Percentiles rank a stretch among this genome's conserved stretches.
Evolutionary conservation across 2,329 filamentous ascomycete species (phyloP).

Genomic region (Shiraia sp.): DNA sequence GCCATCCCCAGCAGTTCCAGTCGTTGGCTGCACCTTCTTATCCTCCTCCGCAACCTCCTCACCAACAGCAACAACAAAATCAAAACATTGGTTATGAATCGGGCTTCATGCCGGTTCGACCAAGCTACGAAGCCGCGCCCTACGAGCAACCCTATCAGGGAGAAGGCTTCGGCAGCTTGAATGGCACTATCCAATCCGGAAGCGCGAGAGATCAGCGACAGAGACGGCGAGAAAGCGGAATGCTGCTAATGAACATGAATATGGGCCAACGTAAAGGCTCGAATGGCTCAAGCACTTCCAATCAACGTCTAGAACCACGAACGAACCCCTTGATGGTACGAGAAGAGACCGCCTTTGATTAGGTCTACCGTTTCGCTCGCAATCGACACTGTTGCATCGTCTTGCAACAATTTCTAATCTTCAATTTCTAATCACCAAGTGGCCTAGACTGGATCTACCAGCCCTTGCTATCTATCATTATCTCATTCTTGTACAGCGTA

Average conservation of each 20-base stretch:
- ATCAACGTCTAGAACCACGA: slow-evolving; percentile 32
- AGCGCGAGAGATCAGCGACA: slow-evolving; percentile 37
- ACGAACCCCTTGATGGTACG: slow-evolving; percentile 27
- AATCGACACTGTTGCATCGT: neutral
- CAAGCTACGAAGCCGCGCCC: slow-evolving; percentile 49
- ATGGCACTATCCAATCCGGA: slow-evolving; percentile 32
- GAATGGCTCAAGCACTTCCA: slow-evolving; percentile 26
- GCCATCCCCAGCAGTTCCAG: slow-evolving; percentile 29
- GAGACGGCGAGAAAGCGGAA: slow-evolving; percentile 43
- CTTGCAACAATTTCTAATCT: slow-evolving; percentile 25
- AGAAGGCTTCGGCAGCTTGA: slow-evolving; percentile 42
- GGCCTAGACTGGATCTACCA: slow-evolving; percentile 31
- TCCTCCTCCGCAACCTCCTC: slow-evolving; percentile 30
- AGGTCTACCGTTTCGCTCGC: slow-evolving; percentile 10
- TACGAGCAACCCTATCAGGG: slow-evolving; percentile 35
- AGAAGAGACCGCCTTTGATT: slow-evolving; percentile 41
- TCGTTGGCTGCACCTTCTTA: slow-evolving; percentile 22
- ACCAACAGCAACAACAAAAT: slow-evolving; percentile 28
- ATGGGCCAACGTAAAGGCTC: slow-evolving; percentile 44
- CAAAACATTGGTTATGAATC: slow-evolving; percentile 49
- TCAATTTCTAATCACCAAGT: slow-evolving; percentile 30
- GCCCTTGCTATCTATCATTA: slow-evolving; percentile 1
- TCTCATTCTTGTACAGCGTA: slow-evolving; percentile 8
- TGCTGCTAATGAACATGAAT: slow-evolving; percentile 46
- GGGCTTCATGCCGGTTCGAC: slow-evolving; percentile 57